Conservation (phyloP, 352 stramenopile genomes). For the Globisporangium camurandrum region DNA sequence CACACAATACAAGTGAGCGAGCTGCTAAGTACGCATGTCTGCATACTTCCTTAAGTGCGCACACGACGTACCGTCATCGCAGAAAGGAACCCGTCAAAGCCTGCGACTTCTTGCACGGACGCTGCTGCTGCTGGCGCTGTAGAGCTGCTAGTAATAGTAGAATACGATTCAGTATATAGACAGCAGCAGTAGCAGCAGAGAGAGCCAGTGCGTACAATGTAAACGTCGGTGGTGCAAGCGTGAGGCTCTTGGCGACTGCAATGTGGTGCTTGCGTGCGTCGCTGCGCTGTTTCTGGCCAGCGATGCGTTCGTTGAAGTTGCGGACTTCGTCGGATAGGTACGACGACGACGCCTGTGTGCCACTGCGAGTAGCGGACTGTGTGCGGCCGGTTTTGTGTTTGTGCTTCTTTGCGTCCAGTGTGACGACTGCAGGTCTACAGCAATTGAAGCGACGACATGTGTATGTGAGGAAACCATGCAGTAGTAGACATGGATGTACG, state of each 20-base stretch:
- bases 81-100: constrained; percentile 63
- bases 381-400: constrained; percentile 16
- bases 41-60: too few relatives aligned
- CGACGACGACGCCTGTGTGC: constrained; percentile 14
- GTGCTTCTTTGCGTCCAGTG: constrained; percentile 29
- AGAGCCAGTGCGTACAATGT: constrained; percentile 73
- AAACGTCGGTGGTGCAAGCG: constrained; percentile 45
- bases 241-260: constrained; percentile 16
- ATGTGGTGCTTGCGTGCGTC: constrained; percentile 15
- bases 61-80: constrained; percentile 32
- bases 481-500: neutral
- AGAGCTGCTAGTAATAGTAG: too few relatives aligned
- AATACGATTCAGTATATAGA: constrained; percentile 1
- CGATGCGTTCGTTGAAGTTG: constrained; percentile 76
- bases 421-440: constrained; percentile 26
- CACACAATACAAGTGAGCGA: neutral
- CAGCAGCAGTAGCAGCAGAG: constrained; percentile 4
- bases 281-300: constrained; percentile 23
- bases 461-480: neutral
- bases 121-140: too few relatives aligned
- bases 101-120: constrained; percentile 41
- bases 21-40: too few relatives aligned
- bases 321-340: constrained; percentile 61
- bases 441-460: neutral
- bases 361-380: constrained; percentile 22